phyloP scores from a whole-genome alignment of 1,284 basidiomycete species.

The Heimioporus retisporus region DNA sequence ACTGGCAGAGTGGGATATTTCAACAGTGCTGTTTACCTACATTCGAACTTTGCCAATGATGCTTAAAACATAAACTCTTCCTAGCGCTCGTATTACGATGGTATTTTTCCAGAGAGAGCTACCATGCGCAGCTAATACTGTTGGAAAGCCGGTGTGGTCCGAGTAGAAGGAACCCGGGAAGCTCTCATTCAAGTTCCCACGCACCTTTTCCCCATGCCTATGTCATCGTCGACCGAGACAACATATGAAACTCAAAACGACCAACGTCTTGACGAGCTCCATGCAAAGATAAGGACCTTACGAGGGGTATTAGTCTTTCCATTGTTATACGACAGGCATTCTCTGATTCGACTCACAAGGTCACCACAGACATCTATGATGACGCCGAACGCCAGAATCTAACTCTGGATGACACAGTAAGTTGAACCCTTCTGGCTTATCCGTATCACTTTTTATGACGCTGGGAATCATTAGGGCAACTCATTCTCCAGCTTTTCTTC shows the following conservation, averaged over 20 bases:
- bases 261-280: slow-evolving; percentile 81
- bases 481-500: slow-evolving; percentile 72
- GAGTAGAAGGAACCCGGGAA: too few species aligned
- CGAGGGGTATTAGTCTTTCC: slow-evolving; percentile 67
- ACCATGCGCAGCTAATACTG: too few species aligned
- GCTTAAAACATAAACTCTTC: too few species aligned
- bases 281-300: slow-evolving; percentile 81
- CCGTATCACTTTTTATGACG: too few species aligned
- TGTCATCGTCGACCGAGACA: slow-evolving; percentile 59
- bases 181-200: slow-evolving; percentile 23
- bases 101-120: too few species aligned
- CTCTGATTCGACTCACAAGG: slow-evolving; percentile 50
- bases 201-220: slow-evolving; percentile 7
- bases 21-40: too few species aligned
- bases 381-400: slow-evolving; percentile 86
- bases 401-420: slow-evolving; percentile 78
- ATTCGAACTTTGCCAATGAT: too few species aligned
- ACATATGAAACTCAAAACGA: slow-evolving; percentile 87
- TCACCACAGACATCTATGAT: slow-evolving; percentile 84
- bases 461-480: slow-evolving; percentile 58
- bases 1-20: too few species aligned
- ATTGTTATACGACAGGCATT: slow-evolving; percentile 1
- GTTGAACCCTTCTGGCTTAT: slow-evolving; percentile 33
- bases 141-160: too few species aligned
- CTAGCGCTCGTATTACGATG: too few species aligned